Evolutionary conservation across 495 filamentous ascomycete species (phyloP).

Genomic region (Cercophora samala): DNA sequence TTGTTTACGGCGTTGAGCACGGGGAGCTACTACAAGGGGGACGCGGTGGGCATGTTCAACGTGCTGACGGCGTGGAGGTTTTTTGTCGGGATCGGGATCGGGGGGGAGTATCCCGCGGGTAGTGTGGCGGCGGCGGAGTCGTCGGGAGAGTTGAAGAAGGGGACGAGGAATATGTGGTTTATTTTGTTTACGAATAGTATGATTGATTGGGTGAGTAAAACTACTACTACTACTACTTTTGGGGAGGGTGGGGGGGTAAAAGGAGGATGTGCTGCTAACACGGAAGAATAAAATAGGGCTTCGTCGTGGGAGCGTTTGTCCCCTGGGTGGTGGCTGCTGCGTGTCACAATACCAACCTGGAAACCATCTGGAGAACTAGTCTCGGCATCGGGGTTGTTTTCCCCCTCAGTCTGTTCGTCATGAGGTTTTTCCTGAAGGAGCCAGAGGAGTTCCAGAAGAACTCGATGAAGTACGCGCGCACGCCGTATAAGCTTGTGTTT

Average conservation of each 20-base stretch:
- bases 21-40: constrained; percentile 68
- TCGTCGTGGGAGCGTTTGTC: constrained; percentile 70
- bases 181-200: constrained; percentile 89
- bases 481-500: constrained; percentile 54
- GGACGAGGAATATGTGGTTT: constrained; percentile 86
- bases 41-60: constrained; percentile 67
- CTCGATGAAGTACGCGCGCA: constrained; percentile 51
- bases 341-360: constrained; percentile 63
- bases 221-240: background rate
- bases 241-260: background rate
- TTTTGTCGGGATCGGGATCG: constrained; percentile 61
- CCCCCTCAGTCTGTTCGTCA: constrained; percentile 67
- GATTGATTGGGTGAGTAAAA: constrained; percentile 59
- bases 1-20: constrained; percentile 76
- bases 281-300: constrained; percentile 52
- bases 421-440: constrained; percentile 74
- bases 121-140: constrained; percentile 81
- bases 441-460: constrained; percentile 73
- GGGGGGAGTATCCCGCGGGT: constrained; percentile 85
- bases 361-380: constrained; percentile 70
- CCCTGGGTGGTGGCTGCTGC: constrained; percentile 68
- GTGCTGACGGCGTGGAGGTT: constrained; percentile 85
- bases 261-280: background rate
- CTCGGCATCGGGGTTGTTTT: constrained; percentile 79
- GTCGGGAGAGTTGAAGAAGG: constrained; percentile 72